Evolutionary conservation across 2,329 filamentous ascomycete species (phyloP).

Genomic region (Colletotrichum falcatum): DNA sequence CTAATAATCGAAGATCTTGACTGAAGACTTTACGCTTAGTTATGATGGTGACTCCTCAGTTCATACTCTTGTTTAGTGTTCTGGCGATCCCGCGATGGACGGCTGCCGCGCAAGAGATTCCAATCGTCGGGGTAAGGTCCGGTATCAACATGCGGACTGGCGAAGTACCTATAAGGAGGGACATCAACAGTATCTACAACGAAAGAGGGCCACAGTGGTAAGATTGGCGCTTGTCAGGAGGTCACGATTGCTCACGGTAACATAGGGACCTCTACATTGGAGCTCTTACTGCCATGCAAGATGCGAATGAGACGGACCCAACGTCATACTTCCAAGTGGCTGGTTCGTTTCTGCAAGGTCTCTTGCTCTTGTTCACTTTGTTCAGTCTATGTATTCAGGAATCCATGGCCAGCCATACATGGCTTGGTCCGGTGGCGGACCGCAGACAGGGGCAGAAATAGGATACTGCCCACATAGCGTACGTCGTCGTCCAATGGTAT

Average conservation of each 20-base stretch:
- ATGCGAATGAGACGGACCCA: constrained; percentile 58
- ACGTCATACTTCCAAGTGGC: constrained; percentile 73
- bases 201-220: constrained; percentile 60
- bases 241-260: constrained; percentile 5
- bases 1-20: background rate
- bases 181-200: constrained; percentile 60
- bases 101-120: constrained; percentile 22
- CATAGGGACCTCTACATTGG: constrained; percentile 66
- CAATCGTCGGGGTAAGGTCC: constrained; percentile 54
- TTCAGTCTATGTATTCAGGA: constrained; percentile 53
- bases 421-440: constrained; percentile 56
- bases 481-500: background rate
- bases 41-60: constrained; percentile 9
- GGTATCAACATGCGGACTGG: constrained; percentile 53
- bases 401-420: constrained; percentile 72
- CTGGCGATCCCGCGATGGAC: constrained; percentile 15
- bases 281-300: constrained; percentile 67
- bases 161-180: constrained; percentile 57
- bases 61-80: constrained; percentile 5
- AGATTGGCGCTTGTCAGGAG: constrained; percentile 48
- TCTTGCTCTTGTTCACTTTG: too few species aligned
- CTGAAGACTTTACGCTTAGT: background rate
- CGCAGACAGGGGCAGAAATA: constrained; percentile 31
- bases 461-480: constrained; percentile 42
- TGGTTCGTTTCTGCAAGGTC: constrained; percentile 53